Conservation (phyloP, 1,284 basidiomycete species). For the Heterobasidion annosum region DNA sequence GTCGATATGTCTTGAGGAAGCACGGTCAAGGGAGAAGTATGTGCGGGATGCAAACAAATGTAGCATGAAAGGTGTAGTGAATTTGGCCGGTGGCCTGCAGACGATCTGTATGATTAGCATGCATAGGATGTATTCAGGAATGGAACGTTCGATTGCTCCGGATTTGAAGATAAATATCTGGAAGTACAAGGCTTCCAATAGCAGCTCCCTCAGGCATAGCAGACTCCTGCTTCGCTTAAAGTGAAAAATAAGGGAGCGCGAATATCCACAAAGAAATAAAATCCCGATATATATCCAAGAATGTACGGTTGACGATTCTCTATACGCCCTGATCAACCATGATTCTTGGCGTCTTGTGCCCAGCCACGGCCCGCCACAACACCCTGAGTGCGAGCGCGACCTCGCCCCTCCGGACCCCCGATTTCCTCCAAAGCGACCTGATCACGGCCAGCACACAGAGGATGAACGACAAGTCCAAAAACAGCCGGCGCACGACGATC, state of each 20-base stretch:
- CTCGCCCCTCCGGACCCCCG: conserved; percentile 58
- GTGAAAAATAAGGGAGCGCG: not conserved
- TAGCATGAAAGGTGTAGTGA: not conserved
- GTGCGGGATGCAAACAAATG: not conserved
- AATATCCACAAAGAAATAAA: not conserved
- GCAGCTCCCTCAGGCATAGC: not conserved
- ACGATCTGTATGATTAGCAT: not conserved
- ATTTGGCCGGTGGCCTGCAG: not conserved
- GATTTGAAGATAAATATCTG: not conserved
- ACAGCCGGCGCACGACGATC: conserved; percentile 59
- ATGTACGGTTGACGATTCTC: not conserved
- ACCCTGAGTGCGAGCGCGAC: conserved; percentile 52
- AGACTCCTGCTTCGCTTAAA: too few relatives aligned
- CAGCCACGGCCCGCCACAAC: conserved; percentile 66
- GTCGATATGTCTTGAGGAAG: conserved; percentile 57
- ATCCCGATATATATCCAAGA: not conserved
- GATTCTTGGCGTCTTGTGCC: conserved; percentile 34
- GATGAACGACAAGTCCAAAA: conserved; percentile 67
- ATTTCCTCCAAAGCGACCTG: conserved; percentile 55
- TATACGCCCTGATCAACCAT: conserved; percentile 43
- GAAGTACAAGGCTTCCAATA: not conserved
- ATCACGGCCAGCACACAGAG: conserved; percentile 46
- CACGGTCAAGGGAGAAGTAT: not conserved
- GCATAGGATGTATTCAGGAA: not conserved
- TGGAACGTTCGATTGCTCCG: not conserved